Base-by-base conservation (phyloP, 805 yeast species). In the Pachysolen tannophilus region DNA sequence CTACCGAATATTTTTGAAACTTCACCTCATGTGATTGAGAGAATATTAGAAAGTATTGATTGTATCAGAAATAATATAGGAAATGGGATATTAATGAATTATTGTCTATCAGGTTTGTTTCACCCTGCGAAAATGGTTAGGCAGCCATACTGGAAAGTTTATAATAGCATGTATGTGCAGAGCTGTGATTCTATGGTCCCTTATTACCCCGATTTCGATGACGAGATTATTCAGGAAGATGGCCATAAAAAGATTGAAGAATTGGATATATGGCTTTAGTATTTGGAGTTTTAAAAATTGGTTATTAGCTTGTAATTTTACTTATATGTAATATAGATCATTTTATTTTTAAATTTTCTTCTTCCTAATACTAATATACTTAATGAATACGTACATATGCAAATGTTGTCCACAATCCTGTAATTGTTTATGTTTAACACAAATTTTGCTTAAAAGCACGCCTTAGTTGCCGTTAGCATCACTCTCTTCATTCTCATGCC, bases 81-180 rank as follows among this genome's bases (percentile, higher is more conserved):
- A 0, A 67, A 73, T 5, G 96, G 95, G 0, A 48, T 76, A 1
- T 63, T 82, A 37, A 53, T 82, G 67, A 77, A 82, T 46, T 92
- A 92, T 54, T 47, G 82, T 0, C 74, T 95, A 81, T 77, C 80
- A 0, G 99, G 99, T 0, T 59, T 92, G 14, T 92, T 87, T 53
- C 97, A 92, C 48, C 94, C 97, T 1, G 96, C 97, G 0, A 65
- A 81, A 38, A 82, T 79, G 48, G 97, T 92, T 1, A 66, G 98
- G 41, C 60, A 58, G 4, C 78, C 92, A 0, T 92, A 81, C 55
- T 92, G 97, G 97, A 78, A 70, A 43, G 53, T 87, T 10, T 88
- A 75, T 62, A 88, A 90, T 48, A 59, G 61, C 27, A 75, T 87
- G 19, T 88, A 88, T 49, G 72, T 83, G 10, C 86, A 79, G 46